These are phyloP conservation scores for Selenicereus undatus DNA, from an alignment of 148 eudicot genomes.

Conservation along the genomic window DNA sequence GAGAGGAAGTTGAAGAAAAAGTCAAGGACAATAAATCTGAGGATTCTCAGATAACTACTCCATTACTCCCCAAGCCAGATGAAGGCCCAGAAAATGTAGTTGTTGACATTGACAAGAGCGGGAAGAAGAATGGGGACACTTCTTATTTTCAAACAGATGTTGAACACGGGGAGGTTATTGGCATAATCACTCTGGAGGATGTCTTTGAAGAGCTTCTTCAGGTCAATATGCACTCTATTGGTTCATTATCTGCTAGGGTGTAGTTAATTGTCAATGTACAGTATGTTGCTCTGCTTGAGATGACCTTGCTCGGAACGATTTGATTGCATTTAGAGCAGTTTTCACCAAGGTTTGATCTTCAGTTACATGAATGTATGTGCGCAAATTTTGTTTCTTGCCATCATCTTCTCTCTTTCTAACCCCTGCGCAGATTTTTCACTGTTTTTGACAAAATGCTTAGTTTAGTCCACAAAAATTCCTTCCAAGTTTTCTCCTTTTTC, in stretches of 20 bases:
- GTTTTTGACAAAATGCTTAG: too few relatives aligned
- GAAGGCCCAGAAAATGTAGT: conserved; percentile 30
- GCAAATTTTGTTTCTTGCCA: too few relatives aligned
- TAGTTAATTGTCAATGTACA: not conserved
- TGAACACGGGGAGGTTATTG: conserved; percentile 85
- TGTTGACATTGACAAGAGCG: conserved; percentile 37
- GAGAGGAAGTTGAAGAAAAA: conserved; percentile 30
- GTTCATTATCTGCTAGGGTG: not conserved
- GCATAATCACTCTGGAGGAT: conserved; percentile 90
- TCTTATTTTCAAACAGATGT: conserved; percentile 30
- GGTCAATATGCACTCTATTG: conserved; percentile 28
- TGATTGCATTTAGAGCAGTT: not conserved
- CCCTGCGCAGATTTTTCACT: too few relatives aligned
- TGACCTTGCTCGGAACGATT: too few relatives aligned
- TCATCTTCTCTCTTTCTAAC: too few relatives aligned
- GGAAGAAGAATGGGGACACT: conserved; percentile 25
- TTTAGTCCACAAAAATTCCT: too few relatives aligned
- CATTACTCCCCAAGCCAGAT: conserved; percentile 49
- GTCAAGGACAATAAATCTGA: conserved; percentile 26
- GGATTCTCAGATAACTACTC: conserved; percentile 43
- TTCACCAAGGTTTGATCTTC: not conserved
- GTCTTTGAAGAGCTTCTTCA: conserved; percentile 97
- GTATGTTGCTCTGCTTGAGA: too few relatives aligned
- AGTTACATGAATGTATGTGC: too few relatives aligned
- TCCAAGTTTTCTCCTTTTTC: too few relatives aligned